Conservation (phyloP, 1,139 yeast genomes). For the Ogataea hybrid region DNA sequence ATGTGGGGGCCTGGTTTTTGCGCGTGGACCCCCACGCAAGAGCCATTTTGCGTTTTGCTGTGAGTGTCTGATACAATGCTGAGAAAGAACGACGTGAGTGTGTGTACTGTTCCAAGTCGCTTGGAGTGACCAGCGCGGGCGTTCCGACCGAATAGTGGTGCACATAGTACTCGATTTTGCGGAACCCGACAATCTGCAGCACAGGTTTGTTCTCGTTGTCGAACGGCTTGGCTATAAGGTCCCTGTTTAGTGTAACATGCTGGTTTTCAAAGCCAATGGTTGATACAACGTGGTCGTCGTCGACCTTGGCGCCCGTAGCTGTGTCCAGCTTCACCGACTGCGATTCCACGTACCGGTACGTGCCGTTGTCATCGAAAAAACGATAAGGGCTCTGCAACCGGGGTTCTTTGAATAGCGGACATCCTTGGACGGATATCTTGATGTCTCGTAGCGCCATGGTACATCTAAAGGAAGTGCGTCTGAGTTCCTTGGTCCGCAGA, state of each 20-base stretch:
- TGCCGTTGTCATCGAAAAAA: constrained; percentile 53
- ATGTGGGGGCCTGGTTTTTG: constrained; percentile 51
- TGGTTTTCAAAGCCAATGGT: constrained; percentile 47
- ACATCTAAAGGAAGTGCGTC: constrained; percentile 61
- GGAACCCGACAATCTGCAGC: constrained; percentile 66
- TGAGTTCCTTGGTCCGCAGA: constrained; percentile 56
- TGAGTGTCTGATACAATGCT: constrained; percentile 62
- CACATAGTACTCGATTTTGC: constrained; percentile 43
- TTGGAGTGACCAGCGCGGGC: constrained; percentile 61
- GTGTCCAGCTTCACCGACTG: constrained; percentile 40
- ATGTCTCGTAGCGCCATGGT: constrained; percentile 53
- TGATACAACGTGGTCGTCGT: constrained; percentile 34
- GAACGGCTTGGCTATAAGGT: constrained; percentile 35
- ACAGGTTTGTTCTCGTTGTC: constrained; percentile 39
- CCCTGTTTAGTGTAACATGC: constrained; percentile 38
- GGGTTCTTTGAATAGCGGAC: constrained; percentile 58
- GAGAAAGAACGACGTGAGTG: constrained; percentile 71
- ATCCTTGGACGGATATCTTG: constrained; percentile 70
- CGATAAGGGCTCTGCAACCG: constrained; percentile 42
- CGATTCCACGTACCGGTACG: constrained; percentile 51
- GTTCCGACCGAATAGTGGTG: constrained; percentile 53
- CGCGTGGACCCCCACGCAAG: constrained; percentile 71
- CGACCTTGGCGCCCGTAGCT: constrained; percentile 43
- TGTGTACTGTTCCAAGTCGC: constrained; percentile 46
- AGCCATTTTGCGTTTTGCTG: constrained; percentile 53